Evolutionary conservation across 2,329 filamentous ascomycete genomes (phyloP).

Genomic region (Aspergillus phoenicis): DNA sequence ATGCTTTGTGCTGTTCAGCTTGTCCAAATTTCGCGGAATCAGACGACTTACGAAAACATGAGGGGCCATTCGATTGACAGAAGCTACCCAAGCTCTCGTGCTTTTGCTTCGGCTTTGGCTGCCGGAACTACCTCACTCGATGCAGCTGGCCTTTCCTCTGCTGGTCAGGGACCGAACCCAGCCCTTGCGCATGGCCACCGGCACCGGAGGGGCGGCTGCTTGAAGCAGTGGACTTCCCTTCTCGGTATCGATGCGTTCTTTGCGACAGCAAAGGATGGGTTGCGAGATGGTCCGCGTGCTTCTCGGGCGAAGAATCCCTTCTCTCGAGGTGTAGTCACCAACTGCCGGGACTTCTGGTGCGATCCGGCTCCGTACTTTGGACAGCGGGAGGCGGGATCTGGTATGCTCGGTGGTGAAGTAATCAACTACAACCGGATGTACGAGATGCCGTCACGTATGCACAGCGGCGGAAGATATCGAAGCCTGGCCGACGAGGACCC

Average conservation of each 20-base stretch:
- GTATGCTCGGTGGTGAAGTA: constrained; percentile 72
- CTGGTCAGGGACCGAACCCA: constrained; percentile 66
- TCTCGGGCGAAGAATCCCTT: constrained; percentile 75
- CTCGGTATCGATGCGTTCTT: constrained; percentile 93
- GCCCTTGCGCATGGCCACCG: constrained; percentile 53
- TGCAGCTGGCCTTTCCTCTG: constrained; percentile 68
- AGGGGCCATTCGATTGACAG: constrained; percentile 68
- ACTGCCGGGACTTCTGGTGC: constrained; percentile 96
- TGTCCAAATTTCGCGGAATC: constrained; percentile 84
- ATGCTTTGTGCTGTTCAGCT: constrained; percentile 96
- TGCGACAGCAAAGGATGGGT: constrained; percentile 79
- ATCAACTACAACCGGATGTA: constrained; percentile 91
- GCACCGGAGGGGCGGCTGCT: constrained; percentile 58
- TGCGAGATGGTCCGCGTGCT: constrained; percentile 50
- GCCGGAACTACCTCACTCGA: constrained; percentile 67
- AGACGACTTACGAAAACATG: constrained; percentile 98
- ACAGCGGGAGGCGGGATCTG: constrained; percentile 70
- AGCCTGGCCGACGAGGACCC: constrained; percentile 51
- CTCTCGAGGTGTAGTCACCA: constrained; percentile 77
- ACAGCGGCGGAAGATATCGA: constrained; percentile 59
- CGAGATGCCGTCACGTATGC: constrained; percentile 74
- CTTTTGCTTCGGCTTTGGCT: constrained; percentile 68
- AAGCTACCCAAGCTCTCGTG: constrained; percentile 56
- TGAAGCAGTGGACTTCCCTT: constrained; percentile 79
- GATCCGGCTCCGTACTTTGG: constrained; percentile 83